Evolutionary conservation across 176 grass and related monocot species (phyloP).

Genomic region (Pontederia paniculata): DNA sequence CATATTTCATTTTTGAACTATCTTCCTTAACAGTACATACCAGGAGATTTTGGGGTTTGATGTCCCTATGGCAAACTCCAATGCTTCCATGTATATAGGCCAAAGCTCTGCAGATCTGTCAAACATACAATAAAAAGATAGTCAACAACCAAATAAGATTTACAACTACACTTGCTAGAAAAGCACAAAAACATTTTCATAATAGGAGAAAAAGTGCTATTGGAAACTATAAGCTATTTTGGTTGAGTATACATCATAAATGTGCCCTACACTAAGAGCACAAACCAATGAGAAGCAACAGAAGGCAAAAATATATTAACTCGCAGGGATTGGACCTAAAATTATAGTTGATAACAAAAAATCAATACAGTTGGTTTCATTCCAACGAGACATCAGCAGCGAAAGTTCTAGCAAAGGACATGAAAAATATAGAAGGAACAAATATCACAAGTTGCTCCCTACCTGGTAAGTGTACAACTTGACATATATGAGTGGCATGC

Average conservation of each 20-base stretch:
- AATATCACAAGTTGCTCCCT: conserved; percentile 12
- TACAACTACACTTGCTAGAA: not conserved
- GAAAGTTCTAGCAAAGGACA: not conserved
- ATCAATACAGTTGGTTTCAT: not conserved
- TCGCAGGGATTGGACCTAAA: too few relatives aligned
- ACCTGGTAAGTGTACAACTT: conserved; percentile 93
- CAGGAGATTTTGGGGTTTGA: conserved; percentile 89
- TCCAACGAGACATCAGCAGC: not conserved
- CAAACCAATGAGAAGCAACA: too few relatives aligned
- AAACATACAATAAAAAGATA: not conserved
- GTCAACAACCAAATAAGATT: not conserved
- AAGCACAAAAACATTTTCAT: not conserved
- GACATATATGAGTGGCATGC: conserved; percentile 65
- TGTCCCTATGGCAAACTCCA: conserved; percentile 80
- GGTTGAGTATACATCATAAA: too few relatives aligned
- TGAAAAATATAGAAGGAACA: not conserved
- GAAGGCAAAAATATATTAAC: too few relatives aligned
- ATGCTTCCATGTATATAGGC: conserved; percentile 55
- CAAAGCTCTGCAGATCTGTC: conserved; percentile 71
- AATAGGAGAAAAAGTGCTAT: not conserved
- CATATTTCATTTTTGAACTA: too few relatives aligned
- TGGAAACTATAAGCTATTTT: too few relatives aligned
- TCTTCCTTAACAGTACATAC: conserved; percentile 16
- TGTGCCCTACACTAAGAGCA: too few relatives aligned
- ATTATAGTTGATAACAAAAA: too few relatives aligned